Base-by-base conservation (phyloP, 2,329 filamentous ascomycete species). In the Aspergillus tubingensis region DNA sequence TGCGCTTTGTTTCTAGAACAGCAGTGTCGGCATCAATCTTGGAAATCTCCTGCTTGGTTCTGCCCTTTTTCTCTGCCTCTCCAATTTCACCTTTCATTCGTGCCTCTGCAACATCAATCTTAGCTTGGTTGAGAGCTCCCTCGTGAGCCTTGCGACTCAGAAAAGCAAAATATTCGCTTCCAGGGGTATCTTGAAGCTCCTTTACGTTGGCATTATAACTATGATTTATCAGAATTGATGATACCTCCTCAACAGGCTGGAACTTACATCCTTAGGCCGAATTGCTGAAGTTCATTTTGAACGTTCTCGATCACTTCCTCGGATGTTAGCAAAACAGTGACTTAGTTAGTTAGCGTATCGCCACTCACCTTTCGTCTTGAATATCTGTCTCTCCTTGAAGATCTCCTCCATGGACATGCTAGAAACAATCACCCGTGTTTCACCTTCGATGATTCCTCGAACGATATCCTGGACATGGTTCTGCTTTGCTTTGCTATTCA, bases 361-460 rank as follows among this genome's bases (percentile, higher is more conserved):
- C n/a, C 41, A 47, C 61, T 81, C 79, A 66, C 85, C 82, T 66
- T 89, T 87, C 66, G 83, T 85, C 80, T 94, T 91, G 81, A 92
- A 92, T 47, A 89, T 81, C 67, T 91, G 88, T 36, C 90, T 82
- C 76, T 91, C 88, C 62, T 87, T 89, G 76, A 93, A 93, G 61
- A 96, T 90, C 76, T 95, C 91, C 73, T 94, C 91, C 90, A 95
- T 94, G n/a, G 91, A 93, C 90, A 96, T 94, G 67, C 86, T 88
- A 0, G 88, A 91, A 44, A 96, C 90, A 56, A 96, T 86, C 5
- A 91, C 89, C 60, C 92, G 85, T 1, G 90, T 93, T 76, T 96
- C 92, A 63, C 92, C 92, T 75, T 96, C 91, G 67, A 96, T 95
- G 74, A 96, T 92, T 62, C 91, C 91, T 76, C 92, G 94, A 76